These are phyloP conservation scores for Amanita polypyramis DNA, from an alignment of 768 basidiomycete genomes.

Conservation along the genomic window DNA sequence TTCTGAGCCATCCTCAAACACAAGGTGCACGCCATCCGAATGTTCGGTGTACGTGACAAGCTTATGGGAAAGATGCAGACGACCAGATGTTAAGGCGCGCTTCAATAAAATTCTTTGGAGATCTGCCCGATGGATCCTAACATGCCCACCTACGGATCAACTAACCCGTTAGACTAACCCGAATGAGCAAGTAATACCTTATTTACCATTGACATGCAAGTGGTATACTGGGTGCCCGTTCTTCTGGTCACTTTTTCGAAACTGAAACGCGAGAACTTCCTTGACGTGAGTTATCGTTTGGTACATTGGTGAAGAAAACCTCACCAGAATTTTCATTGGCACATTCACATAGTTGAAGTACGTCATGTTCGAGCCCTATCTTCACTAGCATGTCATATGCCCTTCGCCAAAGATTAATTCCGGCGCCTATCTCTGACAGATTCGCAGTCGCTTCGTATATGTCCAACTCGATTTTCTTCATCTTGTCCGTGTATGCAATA, in stretches of 20 bases:
- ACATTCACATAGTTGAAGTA: slow-evolving; percentile 20
- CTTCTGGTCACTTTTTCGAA: slow-evolving; percentile 52
- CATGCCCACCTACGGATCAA: slow-evolving; percentile 30
- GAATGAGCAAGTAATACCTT: background rate
- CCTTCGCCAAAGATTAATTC: slow-evolving; percentile 46
- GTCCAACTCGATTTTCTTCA: slow-evolving; percentile 44
- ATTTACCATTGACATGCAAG: slow-evolving; percentile 46
- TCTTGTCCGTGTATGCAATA: slow-evolving; percentile 33
- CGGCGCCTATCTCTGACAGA: slow-evolving; percentile 49
- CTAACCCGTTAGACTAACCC: background rate
- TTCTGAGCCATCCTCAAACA: slow-evolving; percentile 17
- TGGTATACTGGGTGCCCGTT: slow-evolving; percentile 43
- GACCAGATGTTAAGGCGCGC: slow-evolving; percentile 34
- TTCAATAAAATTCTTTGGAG: slow-evolving; percentile 51
- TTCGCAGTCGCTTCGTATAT: slow-evolving; percentile 42
- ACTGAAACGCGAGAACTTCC: slow-evolving; percentile 40
- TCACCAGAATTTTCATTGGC: background rate
- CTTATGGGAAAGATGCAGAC: slow-evolving; percentile 44
- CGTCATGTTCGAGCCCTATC: slow-evolving; percentile 36
- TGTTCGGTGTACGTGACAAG: slow-evolving; percentile 43
- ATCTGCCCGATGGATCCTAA: slow-evolving; percentile 55
- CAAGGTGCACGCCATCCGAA: slow-evolving; percentile 12
- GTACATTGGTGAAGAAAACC: background rate
- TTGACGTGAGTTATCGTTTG: background rate
- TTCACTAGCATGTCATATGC: slow-evolving; percentile 15